phyloP scores from a whole-genome alignment of 1,284 basidiomycete genomes.

The Coniophora puteana region DNA sequence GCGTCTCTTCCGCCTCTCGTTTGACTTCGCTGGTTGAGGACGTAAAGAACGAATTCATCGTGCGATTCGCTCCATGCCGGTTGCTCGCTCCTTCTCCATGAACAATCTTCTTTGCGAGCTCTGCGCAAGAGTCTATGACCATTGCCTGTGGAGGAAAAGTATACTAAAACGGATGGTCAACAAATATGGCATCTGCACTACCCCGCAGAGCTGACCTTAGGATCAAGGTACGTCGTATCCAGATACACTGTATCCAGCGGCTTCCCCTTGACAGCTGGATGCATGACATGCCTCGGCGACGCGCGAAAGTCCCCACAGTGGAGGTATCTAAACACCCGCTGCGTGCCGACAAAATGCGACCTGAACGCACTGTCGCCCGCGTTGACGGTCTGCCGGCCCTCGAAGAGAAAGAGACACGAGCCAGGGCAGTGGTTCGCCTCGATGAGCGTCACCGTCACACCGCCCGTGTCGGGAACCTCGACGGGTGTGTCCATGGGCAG shows the following conservation, averaged over 20 bases:
- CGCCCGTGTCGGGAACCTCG: slow-evolving; percentile 77
- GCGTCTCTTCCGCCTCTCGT: slow-evolving; percentile 28
- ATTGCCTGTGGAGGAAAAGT: slow-evolving; percentile 93
- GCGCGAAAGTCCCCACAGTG: slow-evolving; percentile 96
- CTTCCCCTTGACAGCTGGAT: slow-evolving; percentile 78
- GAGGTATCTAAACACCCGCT: slow-evolving; percentile 79
- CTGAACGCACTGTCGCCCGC: slow-evolving; percentile 80
- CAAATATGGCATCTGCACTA: background rate
- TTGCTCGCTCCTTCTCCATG: slow-evolving; percentile 32
- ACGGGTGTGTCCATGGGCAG: slow-evolving; percentile 79
- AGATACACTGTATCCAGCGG: slow-evolving; percentile 87
- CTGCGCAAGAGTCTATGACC: slow-evolving; percentile 90
- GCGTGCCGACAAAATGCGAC: slow-evolving; percentile 67
- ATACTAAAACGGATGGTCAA: slow-evolving; percentile 48
- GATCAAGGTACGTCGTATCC: slow-evolving; percentile 95
- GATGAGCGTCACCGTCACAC: slow-evolving; percentile 89
- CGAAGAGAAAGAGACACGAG: slow-evolving; percentile 91
- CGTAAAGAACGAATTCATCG: slow-evolving; percentile 41
- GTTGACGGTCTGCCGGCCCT: slow-evolving; percentile 85
- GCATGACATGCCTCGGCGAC: slow-evolving; percentile 78
- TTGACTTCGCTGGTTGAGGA: slow-evolving; percentile 24
- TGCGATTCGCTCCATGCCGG: slow-evolving; percentile 14
- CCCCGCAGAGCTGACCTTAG: slow-evolving; percentile 49
- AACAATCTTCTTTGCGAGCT: slow-evolving; percentile 66
- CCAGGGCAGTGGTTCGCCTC: slow-evolving; percentile 98